Percentiles rank a stretch among this genome's conserved stretches.
Conservation (phyloP, 495 filamentous ascomycete genomes). For the Aspergillus biplanus region DNA sequence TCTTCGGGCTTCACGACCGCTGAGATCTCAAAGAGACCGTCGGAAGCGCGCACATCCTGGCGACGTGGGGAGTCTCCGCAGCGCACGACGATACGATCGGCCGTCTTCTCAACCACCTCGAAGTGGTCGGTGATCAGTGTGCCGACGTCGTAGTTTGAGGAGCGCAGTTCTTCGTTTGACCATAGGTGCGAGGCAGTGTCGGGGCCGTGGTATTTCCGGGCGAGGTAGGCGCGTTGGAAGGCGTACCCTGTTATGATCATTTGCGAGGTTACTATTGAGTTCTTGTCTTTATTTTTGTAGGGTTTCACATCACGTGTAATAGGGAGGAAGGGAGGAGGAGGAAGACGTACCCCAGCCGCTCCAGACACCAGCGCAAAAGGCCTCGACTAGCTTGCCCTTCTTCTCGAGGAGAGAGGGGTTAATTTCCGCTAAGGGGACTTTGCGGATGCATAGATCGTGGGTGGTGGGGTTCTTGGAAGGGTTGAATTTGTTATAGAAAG, state of each 20-base stretch:
- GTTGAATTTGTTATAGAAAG: constrained; percentile 61
- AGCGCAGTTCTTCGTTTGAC: constrained; percentile 56
- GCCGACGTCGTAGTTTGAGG: constrained; percentile 61
- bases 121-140: constrained; percentile 76
- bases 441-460: constrained; percentile 65
- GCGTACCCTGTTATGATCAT: constrained; percentile 56
- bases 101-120: constrained; percentile 69
- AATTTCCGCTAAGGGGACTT: constrained; percentile 64
- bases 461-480: constrained; percentile 61
- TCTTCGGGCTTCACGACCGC: constrained; percentile 62
- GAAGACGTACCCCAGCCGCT: constrained; percentile 60
- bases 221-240: constrained; percentile 62
- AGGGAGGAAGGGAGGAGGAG: not conserved
- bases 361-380: constrained; percentile 70
- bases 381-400: constrained; percentile 60
- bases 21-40: constrained; percentile 72
- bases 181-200: constrained; percentile 68
- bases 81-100: constrained; percentile 62
- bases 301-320: not conserved
- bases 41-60: constrained; percentile 57
- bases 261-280: not conserved
- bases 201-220: constrained; percentile 62
- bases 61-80: constrained; percentile 69
- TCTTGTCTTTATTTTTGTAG: not conserved
- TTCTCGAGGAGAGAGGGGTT: constrained; percentile 65